These are phyloP conservation scores for Cystoderma amianthinum DNA, from an alignment of 768 basidiomycete species.

Conservation along the genomic window DNA sequence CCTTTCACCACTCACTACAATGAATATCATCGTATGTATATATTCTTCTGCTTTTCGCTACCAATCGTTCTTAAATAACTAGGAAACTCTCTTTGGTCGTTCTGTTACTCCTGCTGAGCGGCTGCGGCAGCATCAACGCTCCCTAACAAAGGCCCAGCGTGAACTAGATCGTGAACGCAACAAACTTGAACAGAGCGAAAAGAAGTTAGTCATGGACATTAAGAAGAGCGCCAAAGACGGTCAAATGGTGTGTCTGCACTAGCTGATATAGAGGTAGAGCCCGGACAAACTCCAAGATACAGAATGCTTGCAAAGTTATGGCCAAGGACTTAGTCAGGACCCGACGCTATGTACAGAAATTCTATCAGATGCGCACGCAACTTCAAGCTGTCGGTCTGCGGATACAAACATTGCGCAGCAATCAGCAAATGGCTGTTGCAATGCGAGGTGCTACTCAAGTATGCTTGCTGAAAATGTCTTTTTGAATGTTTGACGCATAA, in stretches of 20 bases:
- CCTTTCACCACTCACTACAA: not conserved
- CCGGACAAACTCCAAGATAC: no score
- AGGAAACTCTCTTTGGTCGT: slow-evolving; percentile 96
- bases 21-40: not conserved
- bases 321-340: slow-evolving; percentile 98
- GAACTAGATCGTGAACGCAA: slow-evolving; percentile 94
- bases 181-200: slow-evolving; percentile 94
- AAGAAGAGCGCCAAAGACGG: slow-evolving; percentile 95
- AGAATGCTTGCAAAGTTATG: slow-evolving; percentile 99
- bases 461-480: slow-evolving; percentile 17
- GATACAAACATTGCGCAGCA: slow-evolving; percentile 94
- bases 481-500: not conserved
- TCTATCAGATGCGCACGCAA: slow-evolving; percentile 98
- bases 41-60: not conserved
- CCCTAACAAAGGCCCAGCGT: slow-evolving; percentile 93
- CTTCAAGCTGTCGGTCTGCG: slow-evolving; percentile 92
- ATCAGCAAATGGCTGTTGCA: slow-evolving; percentile 98
- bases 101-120: slow-evolving; percentile 95
- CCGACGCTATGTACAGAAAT: slow-evolving; percentile 92
- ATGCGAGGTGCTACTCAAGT: slow-evolving; percentile 98
- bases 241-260: slow-evolving; percentile 64
- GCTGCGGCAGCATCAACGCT: slow-evolving; percentile 92
- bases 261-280: slow-evolving; percentile 3
- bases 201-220: slow-evolving; percentile 93
- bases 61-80: not conserved